Evolutionary conservation across 2,329 filamentous ascomycete genomes (phyloP).

Genomic region (Hymenotorrendiella dingleyae): DNA sequence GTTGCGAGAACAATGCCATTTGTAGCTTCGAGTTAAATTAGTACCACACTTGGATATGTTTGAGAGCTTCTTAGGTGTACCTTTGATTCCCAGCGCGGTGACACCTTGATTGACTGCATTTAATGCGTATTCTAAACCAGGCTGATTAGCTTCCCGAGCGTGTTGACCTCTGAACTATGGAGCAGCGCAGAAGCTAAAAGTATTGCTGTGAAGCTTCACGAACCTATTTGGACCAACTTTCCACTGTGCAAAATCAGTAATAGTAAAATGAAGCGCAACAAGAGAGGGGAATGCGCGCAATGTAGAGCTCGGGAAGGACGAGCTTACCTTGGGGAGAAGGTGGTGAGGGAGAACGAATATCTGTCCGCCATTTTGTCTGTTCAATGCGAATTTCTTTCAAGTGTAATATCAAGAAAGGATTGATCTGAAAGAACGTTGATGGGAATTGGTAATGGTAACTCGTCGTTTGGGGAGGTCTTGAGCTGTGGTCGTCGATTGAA

Average conservation of each 20-base stretch:
- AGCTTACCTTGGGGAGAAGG: constrained; percentile 95
- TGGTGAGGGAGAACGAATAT: constrained; percentile 99
- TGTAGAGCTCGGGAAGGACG: constrained; percentile 19
- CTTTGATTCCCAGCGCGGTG: constrained; percentile 97
- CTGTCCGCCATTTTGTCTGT: constrained; percentile 76
- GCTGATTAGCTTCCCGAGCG: constrained; percentile 14
- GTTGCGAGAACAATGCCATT: constrained; percentile 98
- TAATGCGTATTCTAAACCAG: constrained; percentile 81
- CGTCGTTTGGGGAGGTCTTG: constrained; percentile 11
- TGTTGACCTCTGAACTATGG: constrained; percentile 12
- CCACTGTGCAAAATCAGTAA: constrained; percentile 53
- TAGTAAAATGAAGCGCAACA: too few species aligned
- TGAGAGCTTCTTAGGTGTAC: constrained; percentile 41
- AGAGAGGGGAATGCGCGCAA: constrained; percentile 12
- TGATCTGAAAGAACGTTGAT: constrained; percentile 5
- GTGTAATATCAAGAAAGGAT: background rate
- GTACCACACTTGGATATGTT: too few species aligned
- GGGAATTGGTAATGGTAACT: constrained; percentile 3
- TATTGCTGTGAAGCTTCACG: constrained; percentile 18
- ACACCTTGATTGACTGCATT: constrained; percentile 99
- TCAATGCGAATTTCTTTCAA: constrained; percentile 8
- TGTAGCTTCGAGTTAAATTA: constrained; percentile 72
- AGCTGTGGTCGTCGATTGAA: constrained; percentile 19
- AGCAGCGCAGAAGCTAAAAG: constrained; percentile 1
- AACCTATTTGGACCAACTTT: constrained; percentile 98